A percentile compares a stretch with the other conserved stretches of the same genome.
Conservation (phyloP, 2,329 filamentous ascomycete genomes). For the Emergomyces orientalis region DNA sequence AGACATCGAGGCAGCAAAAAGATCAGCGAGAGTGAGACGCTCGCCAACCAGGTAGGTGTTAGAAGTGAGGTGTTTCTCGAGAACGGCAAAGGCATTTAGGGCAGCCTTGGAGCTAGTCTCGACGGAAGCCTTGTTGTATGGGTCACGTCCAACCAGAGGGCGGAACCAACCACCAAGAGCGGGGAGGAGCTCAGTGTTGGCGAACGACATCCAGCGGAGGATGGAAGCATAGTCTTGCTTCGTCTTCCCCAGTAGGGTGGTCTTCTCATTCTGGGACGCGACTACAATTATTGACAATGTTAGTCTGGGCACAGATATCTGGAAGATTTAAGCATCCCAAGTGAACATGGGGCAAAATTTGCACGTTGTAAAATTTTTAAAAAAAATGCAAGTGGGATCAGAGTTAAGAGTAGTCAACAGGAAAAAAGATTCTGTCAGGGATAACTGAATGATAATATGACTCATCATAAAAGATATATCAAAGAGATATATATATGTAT, state of each 20-base stretch:
- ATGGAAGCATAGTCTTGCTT: conserved; percentile 99
- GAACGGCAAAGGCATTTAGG: conserved; percentile 57
- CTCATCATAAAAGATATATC: conserved; percentile 55
- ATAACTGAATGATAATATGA: conserved; percentile 70
- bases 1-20: conserved; percentile 72
- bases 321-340: background rate
- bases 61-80: conserved; percentile 80
- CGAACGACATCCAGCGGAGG: conserved; percentile 95
- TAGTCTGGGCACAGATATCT: conserved; percentile 2
- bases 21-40: conserved; percentile 90
- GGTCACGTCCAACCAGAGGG: conserved; percentile 68
- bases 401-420: conserved; percentile 69
- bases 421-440: conserved; percentile 79
- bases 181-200: conserved; percentile 77
- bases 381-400: conserved; percentile 51
- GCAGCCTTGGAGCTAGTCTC: conserved; percentile 67
- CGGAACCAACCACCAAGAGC: conserved; percentile 71
- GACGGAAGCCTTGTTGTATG: conserved; percentile 97
- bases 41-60: conserved; percentile 98
- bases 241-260: conserved; percentile 96
- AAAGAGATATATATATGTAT: background rate
- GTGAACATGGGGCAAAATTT: conserved; percentile 19
- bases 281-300: conserved; percentile 46
- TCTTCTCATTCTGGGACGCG: conserved; percentile 99
- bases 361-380: conserved; percentile 10